Percentiles rank a stretch among this genome's conserved stretches.
Evolutionary conservation across 208 protist genomes (phyloP).

Genomic region (Herpetomonas tarakana): DNA sequence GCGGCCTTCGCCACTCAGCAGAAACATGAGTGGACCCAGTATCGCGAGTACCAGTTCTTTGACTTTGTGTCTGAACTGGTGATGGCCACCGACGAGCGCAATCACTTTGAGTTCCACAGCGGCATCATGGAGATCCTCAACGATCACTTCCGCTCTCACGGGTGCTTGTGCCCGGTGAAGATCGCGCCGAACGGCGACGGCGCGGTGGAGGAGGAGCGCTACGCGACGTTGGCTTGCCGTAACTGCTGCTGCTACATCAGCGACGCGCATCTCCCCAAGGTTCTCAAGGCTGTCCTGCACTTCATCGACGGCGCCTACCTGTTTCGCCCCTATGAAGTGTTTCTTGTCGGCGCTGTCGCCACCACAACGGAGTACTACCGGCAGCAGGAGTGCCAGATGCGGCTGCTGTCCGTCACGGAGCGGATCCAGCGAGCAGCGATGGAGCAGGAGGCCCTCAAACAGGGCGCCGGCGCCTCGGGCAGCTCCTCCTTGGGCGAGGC

Average conservation of each 20-base stretch:
- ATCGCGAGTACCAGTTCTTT: slow-evolving; percentile 30
- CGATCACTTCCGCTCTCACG: slow-evolving; percentile 36
- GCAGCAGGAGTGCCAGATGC: slow-evolving; percentile 12
- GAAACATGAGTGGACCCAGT: slow-evolving; percentile 35
- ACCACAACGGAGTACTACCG: slow-evolving; percentile 55
- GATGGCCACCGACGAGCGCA: slow-evolving; percentile 59
- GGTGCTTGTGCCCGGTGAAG: slow-evolving; percentile 27
- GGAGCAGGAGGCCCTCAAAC: not conserved
- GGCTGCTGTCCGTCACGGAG: not conserved
- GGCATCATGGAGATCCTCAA: slow-evolving; percentile 22
- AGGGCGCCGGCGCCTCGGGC: not conserved
- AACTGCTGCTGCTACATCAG: slow-evolving; percentile 45
- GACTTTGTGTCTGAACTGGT: slow-evolving; percentile 58
- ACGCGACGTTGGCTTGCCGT: slow-evolving; percentile 16
- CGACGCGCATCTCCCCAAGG: slow-evolving; percentile 39
- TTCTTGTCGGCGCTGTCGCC: slow-evolving; percentile 15
- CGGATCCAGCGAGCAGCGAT: slow-evolving; percentile 1
- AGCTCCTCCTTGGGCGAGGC: not conserved
- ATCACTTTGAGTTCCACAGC: slow-evolving; percentile 24
- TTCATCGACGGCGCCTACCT: slow-evolving; percentile 48
- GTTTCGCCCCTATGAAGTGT: slow-evolving; percentile 44
- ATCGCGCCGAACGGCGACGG: not conserved
- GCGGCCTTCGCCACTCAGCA: not conserved
- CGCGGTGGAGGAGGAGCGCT: not conserved
- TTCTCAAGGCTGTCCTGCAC: slow-evolving; percentile 58